phyloP scores from a whole-genome alignment of 331 rosid genomes.

The Quercus lobata region DNA sequence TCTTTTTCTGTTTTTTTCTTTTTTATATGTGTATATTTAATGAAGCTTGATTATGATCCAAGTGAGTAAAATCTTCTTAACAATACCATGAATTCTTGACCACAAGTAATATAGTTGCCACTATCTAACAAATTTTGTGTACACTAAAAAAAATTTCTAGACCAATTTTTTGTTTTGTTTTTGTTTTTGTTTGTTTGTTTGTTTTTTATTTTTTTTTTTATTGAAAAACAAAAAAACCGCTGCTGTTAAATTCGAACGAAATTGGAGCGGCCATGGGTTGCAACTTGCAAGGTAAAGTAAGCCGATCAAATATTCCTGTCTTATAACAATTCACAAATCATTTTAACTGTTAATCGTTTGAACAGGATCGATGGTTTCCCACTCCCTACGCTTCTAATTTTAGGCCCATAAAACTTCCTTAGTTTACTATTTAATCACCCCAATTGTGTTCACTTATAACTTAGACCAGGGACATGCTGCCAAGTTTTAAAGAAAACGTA shows the following conservation, averaged over 20 bases:
- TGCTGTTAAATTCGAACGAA: background rate
- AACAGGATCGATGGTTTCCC: conserved; percentile 30
- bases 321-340: background rate
- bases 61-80: too few relatives aligned
- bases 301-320: background rate
- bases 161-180: too few relatives aligned
- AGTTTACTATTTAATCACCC: conserved; percentile 13
- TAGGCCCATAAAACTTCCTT: background rate
- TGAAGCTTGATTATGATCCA: too few relatives aligned
- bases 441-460: background rate
- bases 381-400: conserved; percentile 18
- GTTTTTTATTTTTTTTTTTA: too few relatives aligned
- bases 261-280: background rate
- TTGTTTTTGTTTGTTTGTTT: too few relatives aligned
- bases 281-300: background rate
- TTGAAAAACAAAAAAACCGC: background rate
- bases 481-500: background rate
- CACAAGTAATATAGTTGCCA: too few relatives aligned
- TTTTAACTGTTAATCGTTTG: background rate
- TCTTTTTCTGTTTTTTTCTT: too few relatives aligned
- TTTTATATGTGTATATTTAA: too few relatives aligned
- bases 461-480: background rate
- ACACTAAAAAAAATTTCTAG: too few relatives aligned
- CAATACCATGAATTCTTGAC: too few relatives aligned
- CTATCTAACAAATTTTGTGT: too few relatives aligned